Evolutionary conservation across 1,284 basidiomycete species (phyloP).

Genomic region (Puccinia novopanici): DNA sequence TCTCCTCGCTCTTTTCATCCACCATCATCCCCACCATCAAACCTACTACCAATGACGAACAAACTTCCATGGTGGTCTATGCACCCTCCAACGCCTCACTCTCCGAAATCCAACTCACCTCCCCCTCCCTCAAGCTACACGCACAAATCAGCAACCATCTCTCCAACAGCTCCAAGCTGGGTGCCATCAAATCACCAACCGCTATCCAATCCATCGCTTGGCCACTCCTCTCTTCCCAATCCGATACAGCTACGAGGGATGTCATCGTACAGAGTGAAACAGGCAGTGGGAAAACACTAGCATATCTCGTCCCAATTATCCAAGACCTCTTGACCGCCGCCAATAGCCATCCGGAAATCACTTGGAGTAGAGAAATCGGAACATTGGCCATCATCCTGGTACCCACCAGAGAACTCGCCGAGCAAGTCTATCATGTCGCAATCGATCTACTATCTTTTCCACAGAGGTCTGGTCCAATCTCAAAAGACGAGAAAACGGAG

Average conservation of each 20-base stretch:
- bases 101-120: slow-evolving; percentile 35
- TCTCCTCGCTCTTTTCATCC: slow-evolving; percentile 45
- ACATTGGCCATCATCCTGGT: slow-evolving; percentile 93
- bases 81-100: slow-evolving; percentile 43
- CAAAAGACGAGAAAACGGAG: slow-evolving; percentile 57
- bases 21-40: slow-evolving; percentile 44
- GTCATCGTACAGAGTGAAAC: slow-evolving; percentile 96
- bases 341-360: slow-evolving; percentile 65
- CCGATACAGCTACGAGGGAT: slow-evolving; percentile 64
- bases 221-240: slow-evolving; percentile 24
- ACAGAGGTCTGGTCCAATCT: slow-evolving; percentile 52
- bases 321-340: slow-evolving; percentile 90
- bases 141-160: slow-evolving; percentile 41
- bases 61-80: slow-evolving; percentile 29
- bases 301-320: slow-evolving; percentile 91
- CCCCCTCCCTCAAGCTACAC: slow-evolving; percentile 34
- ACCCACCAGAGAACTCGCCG: slow-evolving; percentile 90
- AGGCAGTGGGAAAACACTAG: slow-evolving; percentile 93
- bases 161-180: slow-evolving; percentile 11
- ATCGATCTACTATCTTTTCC: slow-evolving; percentile 67
- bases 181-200: slow-evolving; percentile 35
- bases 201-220: slow-evolving; percentile 42
- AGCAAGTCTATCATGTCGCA: slow-evolving; percentile 80
- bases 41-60: slow-evolving; percentile 6
- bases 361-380: slow-evolving; percentile 75